A percentile compares a stretch with the other conserved stretches of the same genome.
Evolutionary conservation across 108 stramenopile species (phyloP).

Genomic region (Seminavis robusta): DNA sequence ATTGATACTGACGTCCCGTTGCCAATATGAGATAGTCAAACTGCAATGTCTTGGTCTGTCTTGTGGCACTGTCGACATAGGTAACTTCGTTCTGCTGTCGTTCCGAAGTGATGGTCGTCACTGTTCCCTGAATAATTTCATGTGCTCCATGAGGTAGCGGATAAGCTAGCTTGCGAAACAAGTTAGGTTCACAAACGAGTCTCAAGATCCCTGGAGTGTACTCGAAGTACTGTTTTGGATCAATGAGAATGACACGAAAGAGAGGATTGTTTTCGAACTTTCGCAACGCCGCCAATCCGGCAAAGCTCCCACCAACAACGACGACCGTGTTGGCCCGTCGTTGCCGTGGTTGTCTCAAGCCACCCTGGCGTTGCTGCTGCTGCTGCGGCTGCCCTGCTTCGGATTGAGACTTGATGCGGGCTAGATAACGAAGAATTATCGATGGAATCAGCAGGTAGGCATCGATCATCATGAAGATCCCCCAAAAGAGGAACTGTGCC

Average conservation of each 20-base stretch:
- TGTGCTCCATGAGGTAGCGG: background rate
- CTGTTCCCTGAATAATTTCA: conserved; percentile 16
- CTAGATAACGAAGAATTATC: too few species aligned
- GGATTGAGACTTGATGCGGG: too few species aligned
- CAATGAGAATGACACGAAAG: conserved; percentile 17
- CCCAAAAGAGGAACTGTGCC: too few species aligned
- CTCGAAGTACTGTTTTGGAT: conserved; percentile 23
- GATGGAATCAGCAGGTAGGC: too few species aligned
- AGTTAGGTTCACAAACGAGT: conserved; percentile 21
- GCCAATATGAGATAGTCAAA: conserved; percentile 32
- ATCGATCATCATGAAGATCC: too few species aligned
- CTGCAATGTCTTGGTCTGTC: background rate
- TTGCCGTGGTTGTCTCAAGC: too few species aligned
- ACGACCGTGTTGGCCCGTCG: conserved; percentile 24
- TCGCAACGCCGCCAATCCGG: conserved; percentile 16
- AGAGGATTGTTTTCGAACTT: background rate
- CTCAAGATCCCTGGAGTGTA: conserved; percentile 28
- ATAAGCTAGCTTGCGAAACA: conserved; percentile 10
- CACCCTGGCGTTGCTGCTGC: too few species aligned
- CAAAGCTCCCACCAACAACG: conserved; percentile 26
- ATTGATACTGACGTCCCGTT: conserved; percentile 16
- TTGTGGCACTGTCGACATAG: background rate
- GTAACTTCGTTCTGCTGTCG: background rate
- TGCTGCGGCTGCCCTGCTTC: too few species aligned
- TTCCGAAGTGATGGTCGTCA: conserved; percentile 5